Percentiles rank a stretch among this genome's conserved stretches.
phyloP scores from a whole-genome alignment of 2,329 filamentous ascomycete genomes.

The Arachnomyces sp. region DNA sequence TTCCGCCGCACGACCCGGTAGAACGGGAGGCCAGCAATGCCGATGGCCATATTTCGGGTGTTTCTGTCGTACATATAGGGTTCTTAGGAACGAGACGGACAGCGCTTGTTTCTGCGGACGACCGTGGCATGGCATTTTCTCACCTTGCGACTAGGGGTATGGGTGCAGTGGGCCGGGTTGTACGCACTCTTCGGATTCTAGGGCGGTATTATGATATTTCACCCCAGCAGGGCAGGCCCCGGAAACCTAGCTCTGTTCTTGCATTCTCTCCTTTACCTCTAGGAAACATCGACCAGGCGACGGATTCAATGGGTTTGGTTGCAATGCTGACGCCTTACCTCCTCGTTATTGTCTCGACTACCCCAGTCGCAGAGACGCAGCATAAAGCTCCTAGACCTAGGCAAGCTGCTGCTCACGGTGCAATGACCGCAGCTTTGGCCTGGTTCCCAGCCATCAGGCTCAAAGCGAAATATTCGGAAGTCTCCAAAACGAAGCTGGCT shows the following conservation, averaged over 20 bases:
- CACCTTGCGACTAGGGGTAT: conserved; percentile 89
- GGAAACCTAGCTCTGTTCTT: conserved; percentile 90
- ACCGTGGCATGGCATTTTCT: conserved; percentile 94
- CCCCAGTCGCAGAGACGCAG: conserved; percentile 89
- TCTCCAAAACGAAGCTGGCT: conserved; percentile 70
- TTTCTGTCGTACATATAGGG: conserved; percentile 78
- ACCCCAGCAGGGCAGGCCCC: conserved; percentile 52
- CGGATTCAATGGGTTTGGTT: conserved; percentile 80
- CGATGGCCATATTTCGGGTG: conserved; percentile 75
- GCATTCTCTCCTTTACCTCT: conserved; percentile 84
- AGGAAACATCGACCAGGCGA: conserved; percentile 85
- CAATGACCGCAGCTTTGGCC: conserved; percentile 85
- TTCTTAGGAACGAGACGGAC: conserved; percentile 92
- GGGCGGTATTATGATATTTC: conserved; percentile 73
- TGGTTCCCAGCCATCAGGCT: conserved; percentile 97
- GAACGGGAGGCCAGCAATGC: conserved; percentile 56
- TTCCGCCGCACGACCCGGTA: conserved; percentile 63
- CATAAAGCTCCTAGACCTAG: conserved; percentile 88
- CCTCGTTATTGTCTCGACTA: conserved; percentile 93
- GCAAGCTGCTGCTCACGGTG: conserved; percentile 79
- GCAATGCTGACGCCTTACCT: conserved; percentile 94
- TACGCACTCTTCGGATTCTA: conserved; percentile 83
- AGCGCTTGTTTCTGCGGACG: conserved; percentile 88
- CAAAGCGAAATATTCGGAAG: conserved; percentile 62
- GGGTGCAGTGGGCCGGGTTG: conserved; percentile 71